A percentile compares a stretch with the other conserved stretches of the same genome.
phyloP scores from a whole-genome alignment of 352 stramenopile genomes.

The Thalassiosira sp. region DNA sequence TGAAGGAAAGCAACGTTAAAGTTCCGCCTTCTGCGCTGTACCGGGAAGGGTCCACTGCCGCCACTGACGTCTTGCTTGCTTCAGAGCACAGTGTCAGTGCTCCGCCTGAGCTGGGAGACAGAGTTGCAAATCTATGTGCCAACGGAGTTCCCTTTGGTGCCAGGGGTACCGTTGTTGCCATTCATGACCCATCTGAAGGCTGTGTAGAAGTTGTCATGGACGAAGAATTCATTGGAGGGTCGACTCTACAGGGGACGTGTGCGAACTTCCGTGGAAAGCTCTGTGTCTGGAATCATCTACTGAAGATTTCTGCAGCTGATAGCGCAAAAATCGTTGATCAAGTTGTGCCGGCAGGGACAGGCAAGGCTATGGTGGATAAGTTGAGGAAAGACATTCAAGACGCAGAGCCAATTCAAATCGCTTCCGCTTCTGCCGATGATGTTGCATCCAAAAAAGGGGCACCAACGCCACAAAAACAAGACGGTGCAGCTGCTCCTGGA shows the following conservation, averaged over 20 bases:
- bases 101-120: conserved; percentile 91
- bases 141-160: conserved; percentile 95
- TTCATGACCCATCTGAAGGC: conserved; percentile 88
- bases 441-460: conserved; percentile 7
- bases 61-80: conserved; percentile 75
- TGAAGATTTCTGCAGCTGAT: conserved; percentile 76
- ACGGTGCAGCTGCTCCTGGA: conserved; percentile 14
- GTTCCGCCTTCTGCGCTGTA: conserved; percentile 78
- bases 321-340: conserved; percentile 75
- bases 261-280: conserved; percentile 94
- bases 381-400: conserved; percentile 59
- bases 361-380: conserved; percentile 65
- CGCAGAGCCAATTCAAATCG: conserved; percentile 26
- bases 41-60: conserved; percentile 70
- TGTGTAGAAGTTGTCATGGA: conserved; percentile 98
- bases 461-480: conserved; percentile 22
- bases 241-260: conserved; percentile 92
- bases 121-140: conserved; percentile 96
- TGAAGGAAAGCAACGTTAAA: conserved; percentile 81
- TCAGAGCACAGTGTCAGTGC: conserved; percentile 73
- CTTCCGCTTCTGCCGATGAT: background rate
- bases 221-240: conserved; percentile 95
- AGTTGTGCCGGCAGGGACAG: conserved; percentile 64
- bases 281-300: conserved; percentile 88
- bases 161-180: conserved; percentile 96